These are phyloP conservation scores for Podospora didyma DNA, from an alignment of 495 filamentous ascomycete genomes.

Conservation along the genomic window DNA sequence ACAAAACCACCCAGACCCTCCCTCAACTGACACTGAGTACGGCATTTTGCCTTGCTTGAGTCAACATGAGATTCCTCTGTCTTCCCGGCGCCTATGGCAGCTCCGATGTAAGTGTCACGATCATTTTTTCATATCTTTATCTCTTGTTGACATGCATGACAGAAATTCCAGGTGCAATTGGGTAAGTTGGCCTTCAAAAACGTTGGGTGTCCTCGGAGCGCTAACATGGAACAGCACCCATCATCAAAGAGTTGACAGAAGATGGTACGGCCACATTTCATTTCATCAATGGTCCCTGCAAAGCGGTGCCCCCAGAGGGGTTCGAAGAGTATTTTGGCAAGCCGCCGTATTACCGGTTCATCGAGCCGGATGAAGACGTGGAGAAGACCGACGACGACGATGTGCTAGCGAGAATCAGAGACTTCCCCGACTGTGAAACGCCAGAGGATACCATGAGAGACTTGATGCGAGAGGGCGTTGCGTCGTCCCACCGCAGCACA, in stretches of 20 bases:
- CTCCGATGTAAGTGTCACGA: constrained; percentile 41
- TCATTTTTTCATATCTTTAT: background rate
- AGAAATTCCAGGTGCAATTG: constrained; percentile 53
- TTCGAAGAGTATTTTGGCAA: constrained; percentile 52
- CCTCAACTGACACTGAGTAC: background rate
- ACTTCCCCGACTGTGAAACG: constrained; percentile 45
- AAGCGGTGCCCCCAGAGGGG: constrained; percentile 43
- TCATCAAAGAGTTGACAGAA: constrained; percentile 42
- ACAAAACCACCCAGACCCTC: background rate
- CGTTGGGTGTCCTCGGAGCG: background rate
- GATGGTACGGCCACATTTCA: constrained; percentile 42
- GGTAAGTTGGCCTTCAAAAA: constrained; percentile 23
- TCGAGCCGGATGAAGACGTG: constrained; percentile 40
- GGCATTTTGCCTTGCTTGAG: background rate
- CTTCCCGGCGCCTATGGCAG: constrained; percentile 47
- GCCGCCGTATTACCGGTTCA: constrained; percentile 47
- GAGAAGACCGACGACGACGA: constrained; percentile 40
- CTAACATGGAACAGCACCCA: constrained; percentile 28
- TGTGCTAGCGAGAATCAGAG: constrained; percentile 45
- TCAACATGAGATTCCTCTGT: constrained; percentile 41
- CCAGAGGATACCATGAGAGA: constrained; percentile 49
- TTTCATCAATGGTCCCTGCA: constrained; percentile 45
- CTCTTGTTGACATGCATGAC: constrained; percentile 16
- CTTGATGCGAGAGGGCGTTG: constrained; percentile 45
- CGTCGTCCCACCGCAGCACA: constrained; percentile 37